phyloP scores from a whole-genome alignment of 2,329 filamentous ascomycete species.

The Alternaria panax region DNA sequence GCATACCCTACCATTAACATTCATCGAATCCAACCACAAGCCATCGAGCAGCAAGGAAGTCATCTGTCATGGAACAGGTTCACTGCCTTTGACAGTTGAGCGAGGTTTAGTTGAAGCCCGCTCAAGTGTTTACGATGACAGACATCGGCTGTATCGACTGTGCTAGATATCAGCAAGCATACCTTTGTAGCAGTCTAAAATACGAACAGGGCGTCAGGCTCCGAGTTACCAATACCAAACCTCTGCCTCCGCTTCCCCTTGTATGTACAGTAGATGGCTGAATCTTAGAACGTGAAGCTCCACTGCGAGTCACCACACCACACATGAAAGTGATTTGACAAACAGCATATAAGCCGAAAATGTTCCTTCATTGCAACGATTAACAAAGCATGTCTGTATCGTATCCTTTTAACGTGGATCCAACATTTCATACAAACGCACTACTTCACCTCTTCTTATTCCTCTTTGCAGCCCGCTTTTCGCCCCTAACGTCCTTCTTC shows the following conservation, averaged over 20 bases:
- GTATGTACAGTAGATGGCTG: neutral
- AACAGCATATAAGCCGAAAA: neutral
- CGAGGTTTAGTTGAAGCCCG: too few species aligned
- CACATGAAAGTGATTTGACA: neutral
- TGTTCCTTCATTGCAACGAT: neutral
- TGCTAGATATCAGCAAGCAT: too few species aligned
- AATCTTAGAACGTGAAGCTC: neutral
- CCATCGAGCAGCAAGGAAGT: too few species aligned
- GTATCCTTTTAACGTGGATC: neutral
- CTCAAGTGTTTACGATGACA: too few species aligned
- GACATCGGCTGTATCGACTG: too few species aligned
- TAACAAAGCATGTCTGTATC: neutral
- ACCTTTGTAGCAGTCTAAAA: too few species aligned
- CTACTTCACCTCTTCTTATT: slow-evolving; percentile 56
- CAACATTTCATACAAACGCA: neutral
- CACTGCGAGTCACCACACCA: neutral
- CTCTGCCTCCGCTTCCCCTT: neutral
- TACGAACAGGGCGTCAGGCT: too few species aligned
- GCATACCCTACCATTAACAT: too few species aligned
- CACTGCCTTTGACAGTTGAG: too few species aligned
- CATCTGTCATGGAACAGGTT: too few species aligned
- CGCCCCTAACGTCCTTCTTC: slow-evolving; percentile 93
- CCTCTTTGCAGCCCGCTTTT: slow-evolving; percentile 82
- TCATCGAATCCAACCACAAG: too few species aligned
- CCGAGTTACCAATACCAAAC: too few species aligned